Evolutionary conservation across 805 yeast genomes (phyloP).

Genomic region (Zygosaccharomyces gambellarensis): DNA sequence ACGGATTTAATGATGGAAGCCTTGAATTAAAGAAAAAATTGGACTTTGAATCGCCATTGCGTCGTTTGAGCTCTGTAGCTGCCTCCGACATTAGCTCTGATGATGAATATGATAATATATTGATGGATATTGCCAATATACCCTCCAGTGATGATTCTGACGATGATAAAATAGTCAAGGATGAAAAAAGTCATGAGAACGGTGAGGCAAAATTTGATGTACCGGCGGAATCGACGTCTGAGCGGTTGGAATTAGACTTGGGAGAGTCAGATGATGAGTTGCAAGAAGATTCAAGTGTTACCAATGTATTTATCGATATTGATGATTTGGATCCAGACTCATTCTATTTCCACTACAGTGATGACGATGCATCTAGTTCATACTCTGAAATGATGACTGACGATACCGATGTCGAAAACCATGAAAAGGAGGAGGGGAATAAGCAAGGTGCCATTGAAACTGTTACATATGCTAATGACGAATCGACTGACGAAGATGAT

Average conservation of each 20-base stretch:
- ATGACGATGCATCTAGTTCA: slow-evolving; percentile 21
- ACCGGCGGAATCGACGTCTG: slow-evolving; percentile 10
- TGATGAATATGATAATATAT: slow-evolving; percentile 34
- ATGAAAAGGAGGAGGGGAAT: slow-evolving; percentile 8
- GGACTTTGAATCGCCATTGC: slow-evolving; percentile 24
- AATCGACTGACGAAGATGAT: slow-evolving; percentile 92
- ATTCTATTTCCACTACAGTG: slow-evolving; percentile 33
- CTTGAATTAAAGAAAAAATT: slow-evolving; percentile 5
- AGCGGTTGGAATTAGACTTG: slow-evolving; percentile 18
- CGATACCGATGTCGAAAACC: slow-evolving; percentile 6
- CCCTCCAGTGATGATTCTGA: slow-evolving; percentile 36
- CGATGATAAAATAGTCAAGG: slow-evolving; percentile 34
- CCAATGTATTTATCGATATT: slow-evolving; percentile 38
- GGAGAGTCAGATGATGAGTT: slow-evolving; percentile 25
- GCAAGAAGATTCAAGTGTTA: slow-evolving; percentile 38
- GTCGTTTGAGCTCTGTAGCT: slow-evolving; percentile 21
- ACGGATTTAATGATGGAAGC: slow-evolving; percentile 1
- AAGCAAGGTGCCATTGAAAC: slow-evolving; percentile 33
- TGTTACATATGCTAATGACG: slow-evolving; percentile 57
- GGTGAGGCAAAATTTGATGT: slow-evolving; percentile 25
- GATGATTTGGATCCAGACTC: slow-evolving; percentile 38
- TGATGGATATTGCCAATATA: slow-evolving; percentile 32
- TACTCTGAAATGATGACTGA: slow-evolving; percentile 44
- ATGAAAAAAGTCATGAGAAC: slow-evolving; percentile 35
- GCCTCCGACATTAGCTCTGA: slow-evolving; percentile 28